Conservation (phyloP, 2,329 filamentous ascomycete species). For the Hysterium pulicare region DNA sequence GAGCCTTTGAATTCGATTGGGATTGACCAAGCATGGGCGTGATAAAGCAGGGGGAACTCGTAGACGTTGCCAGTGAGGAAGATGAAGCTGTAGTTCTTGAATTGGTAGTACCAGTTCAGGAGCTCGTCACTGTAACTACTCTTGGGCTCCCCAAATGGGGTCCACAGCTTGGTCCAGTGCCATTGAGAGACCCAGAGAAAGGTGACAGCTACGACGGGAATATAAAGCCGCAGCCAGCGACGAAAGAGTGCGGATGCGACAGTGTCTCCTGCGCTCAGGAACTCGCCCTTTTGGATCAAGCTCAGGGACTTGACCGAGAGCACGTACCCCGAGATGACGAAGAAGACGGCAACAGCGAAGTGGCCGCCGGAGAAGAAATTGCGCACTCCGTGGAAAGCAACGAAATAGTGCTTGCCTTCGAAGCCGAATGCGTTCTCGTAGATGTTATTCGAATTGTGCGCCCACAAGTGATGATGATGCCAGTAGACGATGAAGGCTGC, state of each 20-base stretch:
- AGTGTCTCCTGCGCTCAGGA: conserved; percentile 39
- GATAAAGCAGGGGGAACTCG: conserved; percentile 49
- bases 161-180: conserved; percentile 39
- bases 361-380: conserved; percentile 49
- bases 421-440: conserved; percentile 35
- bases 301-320: conserved; percentile 47
- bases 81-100: conserved; percentile 67
- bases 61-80: conserved; percentile 57
- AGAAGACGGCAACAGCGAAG: conserved; percentile 55
- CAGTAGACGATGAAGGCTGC: conserved; percentile 65
- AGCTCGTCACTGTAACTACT: conserved; percentile 37
- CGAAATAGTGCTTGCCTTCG: conserved; percentile 27
- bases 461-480: conserved; percentile 49
- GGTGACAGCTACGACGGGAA: conserved; percentile 55
- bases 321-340: conserved; percentile 53
- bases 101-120: conserved; percentile 25
- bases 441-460: conserved; percentile 50
- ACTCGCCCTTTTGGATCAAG: conserved; percentile 42
- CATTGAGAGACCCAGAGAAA: conserved; percentile 53
- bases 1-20: conserved; percentile 52
- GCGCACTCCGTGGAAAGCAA: conserved; percentile 40
- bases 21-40: conserved; percentile 37
- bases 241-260: conserved; percentile 50
- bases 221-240: conserved; percentile 49
- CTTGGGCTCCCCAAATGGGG: conserved; percentile 50